A percentile compares a stretch with the other conserved stretches of the same genome.
Evolutionary conservation across 2,329 filamentous ascomycete genomes (phyloP).

Genomic region (Fusarium chlamydosporum): DNA sequence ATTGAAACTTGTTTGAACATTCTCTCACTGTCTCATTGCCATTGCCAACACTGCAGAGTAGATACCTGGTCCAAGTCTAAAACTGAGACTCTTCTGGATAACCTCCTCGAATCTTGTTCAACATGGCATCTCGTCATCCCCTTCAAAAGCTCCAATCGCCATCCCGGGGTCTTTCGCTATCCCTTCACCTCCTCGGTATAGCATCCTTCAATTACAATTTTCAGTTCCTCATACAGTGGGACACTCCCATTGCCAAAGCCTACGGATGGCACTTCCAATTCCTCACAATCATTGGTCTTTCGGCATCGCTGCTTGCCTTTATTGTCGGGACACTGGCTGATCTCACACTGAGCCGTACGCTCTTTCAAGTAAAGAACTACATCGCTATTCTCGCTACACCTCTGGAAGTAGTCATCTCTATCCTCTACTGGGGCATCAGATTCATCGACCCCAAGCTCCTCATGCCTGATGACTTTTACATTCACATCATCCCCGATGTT

Average conservation of each 20-base stretch:
- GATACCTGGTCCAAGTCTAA: background rate
- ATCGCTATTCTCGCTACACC: slow-evolving; percentile 76
- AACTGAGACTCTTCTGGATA: background rate
- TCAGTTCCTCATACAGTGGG: slow-evolving; percentile 64
- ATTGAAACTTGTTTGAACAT: background rate
- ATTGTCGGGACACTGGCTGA: slow-evolving; percentile 74
- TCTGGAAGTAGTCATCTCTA: slow-evolving; percentile 77
- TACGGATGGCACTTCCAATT: slow-evolving; percentile 80
- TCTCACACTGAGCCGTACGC: slow-evolving; percentile 67
- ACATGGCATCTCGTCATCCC: slow-evolving; percentile 66
- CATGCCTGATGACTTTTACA: slow-evolving; percentile 67
- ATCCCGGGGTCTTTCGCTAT: slow-evolving; percentile 72
- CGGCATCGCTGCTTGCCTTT: slow-evolving; percentile 73
- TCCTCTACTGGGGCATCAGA: slow-evolving; percentile 80
- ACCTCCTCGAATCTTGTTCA: slow-evolving; percentile 1
- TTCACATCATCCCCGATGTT: slow-evolving; percentile 70
- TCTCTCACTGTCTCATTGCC: background rate
- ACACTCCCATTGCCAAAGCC: slow-evolving; percentile 67
- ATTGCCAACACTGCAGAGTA: no score
- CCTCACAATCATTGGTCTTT: slow-evolving; percentile 80
- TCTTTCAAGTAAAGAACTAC: slow-evolving; percentile 77
- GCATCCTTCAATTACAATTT: slow-evolving; percentile 68
- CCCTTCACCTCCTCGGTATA: slow-evolving; percentile 70
- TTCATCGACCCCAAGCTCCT: slow-evolving; percentile 68
- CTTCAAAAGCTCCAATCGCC: slow-evolving; percentile 77